Base-by-base conservation (phyloP, 306 rosid genomes). In the Sphenostylis stenocarpa region DNA sequence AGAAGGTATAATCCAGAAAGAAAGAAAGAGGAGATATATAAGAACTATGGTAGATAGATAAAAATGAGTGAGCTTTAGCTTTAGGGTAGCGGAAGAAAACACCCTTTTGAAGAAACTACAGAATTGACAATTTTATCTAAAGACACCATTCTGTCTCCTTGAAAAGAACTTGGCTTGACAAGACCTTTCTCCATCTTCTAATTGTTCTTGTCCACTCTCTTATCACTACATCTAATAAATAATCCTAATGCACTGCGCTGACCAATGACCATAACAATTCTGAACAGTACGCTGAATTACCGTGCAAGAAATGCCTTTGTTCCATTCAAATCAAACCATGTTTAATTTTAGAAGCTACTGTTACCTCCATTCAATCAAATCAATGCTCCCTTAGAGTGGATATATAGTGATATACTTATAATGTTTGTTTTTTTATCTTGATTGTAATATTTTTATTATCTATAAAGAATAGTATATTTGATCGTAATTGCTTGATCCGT, bases 101-200 rank as follows among this genome's bases (percentile, higher is more conserved):
- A 65, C 61, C 61, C 55, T 53, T 38, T 65, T 43, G 52, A 15
- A 52, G 65, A 41, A 81, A 75, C 72, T 41, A 55, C 44, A 64
- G 58, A 58, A 70, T 70, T 81, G 51, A 64, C 69, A 65, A 70
- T 47, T 81, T 87, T 70, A 80, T 70, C 78, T 36, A 55, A 76
- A 52, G 49, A 68, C 76, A 29, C 48, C 79, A 71, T 84, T 82
- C 72, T 84, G 80, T 65, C 81, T 84, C 79, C 74, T 67, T 73
- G 75, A 76, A 79, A 71, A 44, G 83, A 81, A 76, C 79, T 79
- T 81, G 47, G 81, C 65, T 80, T 58, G 70, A 67, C 66, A 82
- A 76, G 20, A 23, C 80, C 77, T 73, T 24, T 72, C 77, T 47
- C 62, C 51, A 19, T 73, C 63, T 68, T 78, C 29, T 68, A 68